phyloP scores from a whole-genome alignment of 2,329 filamentous ascomycete species.

The Colletotrichum spaethianum region DNA sequence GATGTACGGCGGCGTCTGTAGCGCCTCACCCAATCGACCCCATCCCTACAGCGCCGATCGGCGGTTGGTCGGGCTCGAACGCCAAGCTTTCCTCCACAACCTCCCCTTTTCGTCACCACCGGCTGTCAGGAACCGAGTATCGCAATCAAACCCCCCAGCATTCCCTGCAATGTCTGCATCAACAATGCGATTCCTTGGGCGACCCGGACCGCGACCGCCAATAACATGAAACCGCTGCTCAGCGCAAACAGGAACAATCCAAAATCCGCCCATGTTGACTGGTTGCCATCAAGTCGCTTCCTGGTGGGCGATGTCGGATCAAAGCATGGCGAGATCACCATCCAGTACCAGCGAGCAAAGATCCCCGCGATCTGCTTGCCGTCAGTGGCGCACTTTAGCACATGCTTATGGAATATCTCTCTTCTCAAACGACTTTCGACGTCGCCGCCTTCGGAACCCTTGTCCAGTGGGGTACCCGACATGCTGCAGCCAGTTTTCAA shows the following conservation, averaged over 20 bases:
- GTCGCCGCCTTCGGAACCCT: slow-evolving; percentile 38
- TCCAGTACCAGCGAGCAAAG: slow-evolving; percentile 21
- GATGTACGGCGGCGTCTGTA: slow-evolving; percentile 21
- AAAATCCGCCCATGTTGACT: slow-evolving; percentile 35
- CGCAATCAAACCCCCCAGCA: slow-evolving; percentile 31
- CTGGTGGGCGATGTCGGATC: slow-evolving; percentile 36
- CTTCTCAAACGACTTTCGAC: slow-evolving; percentile 38
- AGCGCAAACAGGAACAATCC: slow-evolving; percentile 12
- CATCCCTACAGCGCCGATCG: slow-evolving; percentile 29
- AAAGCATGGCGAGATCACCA: slow-evolving; percentile 30
- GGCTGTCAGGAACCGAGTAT: slow-evolving; percentile 31
- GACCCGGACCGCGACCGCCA: slow-evolving; percentile 25
- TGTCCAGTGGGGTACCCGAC: slow-evolving; percentile 1
- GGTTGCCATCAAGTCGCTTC: slow-evolving; percentile 25
- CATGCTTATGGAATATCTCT: slow-evolving; percentile 7
- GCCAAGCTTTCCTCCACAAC: slow-evolving; percentile 28
- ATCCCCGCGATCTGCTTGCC: slow-evolving; percentile 31
- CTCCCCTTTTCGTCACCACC: slow-evolving; percentile 31
- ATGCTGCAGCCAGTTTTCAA: slow-evolving; percentile 23
- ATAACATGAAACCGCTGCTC: slow-evolving; percentile 22
- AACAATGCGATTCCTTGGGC: slow-evolving; percentile 26
- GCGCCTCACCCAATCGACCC: slow-evolving; percentile 12
- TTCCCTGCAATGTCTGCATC: slow-evolving; percentile 16
- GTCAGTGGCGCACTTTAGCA: slow-evolving; percentile 15
- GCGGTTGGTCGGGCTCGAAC: slow-evolving; percentile 28